Conservation (phyloP, 257 asterid species). For the Scutellaria minor region DNA sequence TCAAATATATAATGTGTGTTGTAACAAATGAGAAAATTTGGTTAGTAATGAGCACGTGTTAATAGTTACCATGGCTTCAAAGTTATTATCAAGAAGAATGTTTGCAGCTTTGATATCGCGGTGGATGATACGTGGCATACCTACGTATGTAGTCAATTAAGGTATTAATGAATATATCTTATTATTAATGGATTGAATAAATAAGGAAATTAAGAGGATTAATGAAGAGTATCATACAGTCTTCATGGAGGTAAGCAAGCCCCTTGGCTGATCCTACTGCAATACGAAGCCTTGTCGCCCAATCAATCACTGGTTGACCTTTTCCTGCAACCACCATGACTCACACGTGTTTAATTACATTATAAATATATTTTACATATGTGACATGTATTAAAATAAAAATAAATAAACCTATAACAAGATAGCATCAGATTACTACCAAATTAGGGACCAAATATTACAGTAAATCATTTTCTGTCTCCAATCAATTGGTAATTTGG, state of each 20-base stretch:
- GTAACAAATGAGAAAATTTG: background rate
- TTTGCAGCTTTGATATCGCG: slow-evolving; percentile 70
- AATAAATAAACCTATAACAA: background rate
- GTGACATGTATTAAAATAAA: too few relatives aligned
- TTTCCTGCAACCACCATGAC: slow-evolving; percentile 49
- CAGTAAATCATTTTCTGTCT: too few relatives aligned
- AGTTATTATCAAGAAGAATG: slow-evolving; percentile 61
- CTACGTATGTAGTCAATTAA: slow-evolving; percentile 29
- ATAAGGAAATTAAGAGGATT: background rate
- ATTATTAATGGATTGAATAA: background rate
- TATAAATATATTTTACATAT: too few relatives aligned
- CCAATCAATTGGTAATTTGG: too few relatives aligned
- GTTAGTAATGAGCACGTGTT: background rate
- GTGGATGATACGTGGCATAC: slow-evolving; percentile 63
- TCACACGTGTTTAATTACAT: background rate
- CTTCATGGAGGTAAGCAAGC: slow-evolving; percentile 91
- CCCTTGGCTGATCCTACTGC: slow-evolving; percentile 97
- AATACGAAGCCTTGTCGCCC: slow-evolving; percentile 77
- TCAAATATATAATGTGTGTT: too few relatives aligned
- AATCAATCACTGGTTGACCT: slow-evolving; percentile 73
- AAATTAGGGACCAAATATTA: too few relatives aligned
- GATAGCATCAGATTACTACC: background rate
- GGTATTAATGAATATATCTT: background rate
- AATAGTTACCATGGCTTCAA: slow-evolving; percentile 62
- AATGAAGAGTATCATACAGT: slow-evolving; percentile 51